Conservation (phyloP, 2,329 filamentous ascomycete species). For the Stemphylium vesicarium region DNA sequence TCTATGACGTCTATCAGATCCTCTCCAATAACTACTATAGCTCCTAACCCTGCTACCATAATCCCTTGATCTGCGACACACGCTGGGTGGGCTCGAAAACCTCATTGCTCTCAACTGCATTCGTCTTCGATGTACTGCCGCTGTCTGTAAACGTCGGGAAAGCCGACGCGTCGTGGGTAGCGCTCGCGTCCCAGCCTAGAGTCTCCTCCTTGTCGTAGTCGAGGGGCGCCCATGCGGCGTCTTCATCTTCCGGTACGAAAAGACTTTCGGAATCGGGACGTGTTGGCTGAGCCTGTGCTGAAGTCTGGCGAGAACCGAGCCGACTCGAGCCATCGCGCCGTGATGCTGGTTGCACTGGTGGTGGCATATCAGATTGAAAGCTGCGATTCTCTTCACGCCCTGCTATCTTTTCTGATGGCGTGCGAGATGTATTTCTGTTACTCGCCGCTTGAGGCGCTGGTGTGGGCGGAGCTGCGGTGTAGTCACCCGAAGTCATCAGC, state of each 20-base stretch:
- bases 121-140: slow-evolving; percentile 35
- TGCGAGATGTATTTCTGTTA: slow-evolving; percentile 44
- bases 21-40: no score
- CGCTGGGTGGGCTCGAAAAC: slow-evolving; percentile 75
- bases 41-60: slow-evolving; percentile 38
- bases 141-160: slow-evolving; percentile 56
- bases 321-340: slow-evolving; percentile 36
- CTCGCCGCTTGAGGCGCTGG: slow-evolving; percentile 18
- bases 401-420: slow-evolving; percentile 27
- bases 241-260: slow-evolving; percentile 71
- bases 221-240: slow-evolving; percentile 77
- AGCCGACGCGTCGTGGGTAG: slow-evolving; percentile 52
- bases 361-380: slow-evolving; percentile 51
- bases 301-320: slow-evolving; percentile 37
- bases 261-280: slow-evolving; percentile 70
- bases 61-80: slow-evolving; percentile 63
- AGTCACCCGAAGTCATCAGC: slow-evolving; percentile 79
- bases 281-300: slow-evolving; percentile 20
- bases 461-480: slow-evolving; percentile 46
- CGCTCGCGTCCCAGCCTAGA: slow-evolving; percentile 76
- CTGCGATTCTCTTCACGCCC: slow-evolving; percentile 31
- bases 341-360: slow-evolving; percentile 46
- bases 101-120: slow-evolving; percentile 35
- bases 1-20: background rate
- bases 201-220: slow-evolving; percentile 70